These are phyloP conservation scores for Acanthochlamys bracteata DNA, from an alignment of 106 monocot species.

Conservation along the genomic window DNA sequence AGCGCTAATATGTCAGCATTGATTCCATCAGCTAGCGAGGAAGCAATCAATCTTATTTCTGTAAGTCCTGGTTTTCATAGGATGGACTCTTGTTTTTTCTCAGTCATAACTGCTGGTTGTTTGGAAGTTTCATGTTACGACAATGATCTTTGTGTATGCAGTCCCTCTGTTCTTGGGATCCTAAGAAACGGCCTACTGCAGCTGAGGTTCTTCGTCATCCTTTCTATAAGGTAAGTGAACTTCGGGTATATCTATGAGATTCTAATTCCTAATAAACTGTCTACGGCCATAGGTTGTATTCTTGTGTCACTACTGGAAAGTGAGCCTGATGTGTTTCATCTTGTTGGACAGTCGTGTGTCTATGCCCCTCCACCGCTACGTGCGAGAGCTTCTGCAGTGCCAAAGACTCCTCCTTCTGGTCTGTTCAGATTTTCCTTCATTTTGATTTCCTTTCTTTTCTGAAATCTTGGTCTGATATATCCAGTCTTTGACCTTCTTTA, in stretches of 20 bases:
- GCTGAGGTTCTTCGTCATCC: slow-evolving; percentile 53
- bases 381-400: slow-evolving; percentile 11
- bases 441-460: neutral
- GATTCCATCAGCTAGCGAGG: slow-evolving; percentile 54
- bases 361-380: slow-evolving; percentile 61
- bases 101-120: no score
- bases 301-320: neutral
- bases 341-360: slow-evolving; percentile 35
- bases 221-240: slow-evolving; percentile 48
- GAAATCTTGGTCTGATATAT: neutral
- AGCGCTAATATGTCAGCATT: slow-evolving; percentile 34
- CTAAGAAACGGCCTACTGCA: slow-evolving; percentile 51
- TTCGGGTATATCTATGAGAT: no score
- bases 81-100: no score
- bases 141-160: slow-evolving; percentile 8
- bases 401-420: slow-evolving; percentile 51
- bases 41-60: slow-evolving; percentile 58
- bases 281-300: no score
- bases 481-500: neutral
- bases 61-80: slow-evolving; percentile 16
- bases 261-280: no score
- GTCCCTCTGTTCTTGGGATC: slow-evolving; percentile 70
- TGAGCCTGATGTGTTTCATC: neutral
- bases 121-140: neutral
- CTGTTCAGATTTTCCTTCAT: neutral